phyloP scores from a whole-genome alignment of 2,329 filamentous ascomycete species.

The Phialocephala subalpina region DNA sequence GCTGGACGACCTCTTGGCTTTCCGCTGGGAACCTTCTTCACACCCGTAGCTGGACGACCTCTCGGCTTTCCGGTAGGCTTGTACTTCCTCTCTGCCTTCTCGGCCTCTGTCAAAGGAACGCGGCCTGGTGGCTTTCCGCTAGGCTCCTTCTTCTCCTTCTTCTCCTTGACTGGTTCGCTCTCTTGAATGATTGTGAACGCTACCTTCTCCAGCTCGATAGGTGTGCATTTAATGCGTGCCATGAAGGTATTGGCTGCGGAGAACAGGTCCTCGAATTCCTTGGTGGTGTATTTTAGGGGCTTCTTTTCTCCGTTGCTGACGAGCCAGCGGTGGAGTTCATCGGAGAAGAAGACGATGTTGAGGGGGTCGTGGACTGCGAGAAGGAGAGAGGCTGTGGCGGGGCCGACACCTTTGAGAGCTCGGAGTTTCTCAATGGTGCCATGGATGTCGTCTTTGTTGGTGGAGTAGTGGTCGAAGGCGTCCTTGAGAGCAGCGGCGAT shows the following conservation, averaged over 20 bases:
- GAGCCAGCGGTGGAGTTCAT: constrained; percentile 80
- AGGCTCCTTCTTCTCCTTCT: constrained; percentile 32
- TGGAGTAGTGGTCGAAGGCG: constrained; percentile 58
- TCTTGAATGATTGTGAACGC: constrained; percentile 71
- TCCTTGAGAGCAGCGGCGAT: constrained; percentile 58
- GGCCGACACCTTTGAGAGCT: constrained; percentile 73
- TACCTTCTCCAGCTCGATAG: constrained; percentile 73
- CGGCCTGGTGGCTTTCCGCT: constrained; percentile 36
- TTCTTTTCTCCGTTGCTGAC: constrained; percentile 59
- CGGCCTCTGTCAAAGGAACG: constrained; percentile 33
- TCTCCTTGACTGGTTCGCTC: constrained; percentile 35
- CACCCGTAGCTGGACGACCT: constrained; percentile 31
- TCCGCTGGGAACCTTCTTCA: constrained; percentile 35
- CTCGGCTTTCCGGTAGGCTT: constrained; percentile 27
- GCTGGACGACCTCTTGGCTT: constrained; percentile 32
- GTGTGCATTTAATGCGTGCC: constrained; percentile 59
- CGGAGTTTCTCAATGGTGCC: constrained; percentile 58
- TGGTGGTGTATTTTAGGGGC: constrained; percentile 72
- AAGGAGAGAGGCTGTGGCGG: constrained; percentile 80
- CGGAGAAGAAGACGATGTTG: constrained; percentile 77
- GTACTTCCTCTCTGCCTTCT: constrained; percentile 34
- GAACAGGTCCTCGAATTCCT: constrained; percentile 71
- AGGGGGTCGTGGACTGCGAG: constrained; percentile 69
- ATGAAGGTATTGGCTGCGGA: constrained; percentile 51
- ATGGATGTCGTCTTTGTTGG: constrained; percentile 45